Base-by-base conservation (phyloP, 148 eudicot genomes). In the Linanthus parryae region DNA sequence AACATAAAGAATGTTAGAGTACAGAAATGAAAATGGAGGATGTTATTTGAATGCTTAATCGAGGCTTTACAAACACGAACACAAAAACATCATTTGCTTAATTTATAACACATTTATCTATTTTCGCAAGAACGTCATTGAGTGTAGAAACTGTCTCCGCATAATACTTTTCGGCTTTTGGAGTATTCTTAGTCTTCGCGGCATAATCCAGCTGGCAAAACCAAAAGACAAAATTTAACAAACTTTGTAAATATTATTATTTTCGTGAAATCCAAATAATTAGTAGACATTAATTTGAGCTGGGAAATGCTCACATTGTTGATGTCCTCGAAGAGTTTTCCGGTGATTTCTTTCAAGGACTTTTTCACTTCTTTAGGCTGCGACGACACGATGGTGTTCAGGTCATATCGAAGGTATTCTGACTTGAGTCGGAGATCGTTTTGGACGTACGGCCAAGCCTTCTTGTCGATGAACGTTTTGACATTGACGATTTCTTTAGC, bases 401-500 rank as follows among this genome's bases (percentile, higher is more conserved):
- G 96, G 53, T 94, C 99, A 35, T 56, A 94, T 11, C 99, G 83
- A 23, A 94, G 94, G 71, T 84, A 94, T 36, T 46, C 67, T 0
- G 99, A 85, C 81, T 23, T 82, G 11, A 52, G 54, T 9, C 99
- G 96, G 22, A 94, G 95, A 63, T 94, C 96, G 21, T 82, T 88
- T 15, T 82, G 96, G 52, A 84, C 99, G 26, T 75, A 88, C 1
- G 99, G 99, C 99, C 99, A 94, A 2, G 96, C 96, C 78, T 92
- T 88, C 80, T 84, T 92, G 61, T 84, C 84, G 18, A 92, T 92
- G 0, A 82, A 61, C 4, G 44, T 47, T 63, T 92, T 92, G 22
- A 92, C 99, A n/a, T 65, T 73, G 18, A 88, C 5, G 19, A 92
- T 92, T 1, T 88, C 99, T 58, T 79, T 77, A 13, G 99, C 99